These are phyloP conservation scores for Mycena capillaripes DNA, from an alignment of 768 basidiomycete genomes.

Conservation along the genomic window DNA sequence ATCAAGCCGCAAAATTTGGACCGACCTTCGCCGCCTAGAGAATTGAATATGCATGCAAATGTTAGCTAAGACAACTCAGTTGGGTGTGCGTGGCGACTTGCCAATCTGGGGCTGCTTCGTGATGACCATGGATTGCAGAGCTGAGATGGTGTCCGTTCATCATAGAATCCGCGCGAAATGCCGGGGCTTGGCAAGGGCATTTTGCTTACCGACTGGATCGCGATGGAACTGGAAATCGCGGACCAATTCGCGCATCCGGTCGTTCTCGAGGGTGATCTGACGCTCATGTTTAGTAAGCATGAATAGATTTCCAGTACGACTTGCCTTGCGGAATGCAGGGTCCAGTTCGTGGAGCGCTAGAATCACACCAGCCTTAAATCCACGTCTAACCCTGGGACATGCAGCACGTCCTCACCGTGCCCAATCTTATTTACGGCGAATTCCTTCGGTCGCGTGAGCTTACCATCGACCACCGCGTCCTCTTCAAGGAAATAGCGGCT, in stretches of 20 bases:
- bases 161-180: background rate
- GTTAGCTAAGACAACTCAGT: slow-evolving; percentile 2
- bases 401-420: slow-evolving; percentile 67
- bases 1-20: background rate
- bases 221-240: slow-evolving; percentile 85
- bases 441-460: slow-evolving; percentile 78
- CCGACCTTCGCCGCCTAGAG: slow-evolving; percentile 77
- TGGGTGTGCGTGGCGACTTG: background rate
- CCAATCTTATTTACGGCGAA: slow-evolving; percentile 96
- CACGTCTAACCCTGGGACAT: background rate
- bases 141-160: slow-evolving; percentile 52
- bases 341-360: slow-evolving; percentile 89
- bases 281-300: background rate
- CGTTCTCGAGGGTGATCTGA: slow-evolving; percentile 85
- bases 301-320: background rate
- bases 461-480: slow-evolving; percentile 80
- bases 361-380: background rate
- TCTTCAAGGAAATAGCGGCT: slow-evolving; percentile 94
- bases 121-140: slow-evolving; percentile 95
- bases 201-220: slow-evolving; percentile 81
- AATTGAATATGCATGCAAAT: background rate
- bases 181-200: background rate
- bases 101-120: slow-evolving; percentile 96
- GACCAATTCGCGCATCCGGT: slow-evolving; percentile 75
- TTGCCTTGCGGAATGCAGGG: slow-evolving; percentile 73